These are phyloP conservation scores for Lipomyces oligophaga DNA, from an alignment of 805 yeast genomes.

Conservation along the genomic window DNA sequence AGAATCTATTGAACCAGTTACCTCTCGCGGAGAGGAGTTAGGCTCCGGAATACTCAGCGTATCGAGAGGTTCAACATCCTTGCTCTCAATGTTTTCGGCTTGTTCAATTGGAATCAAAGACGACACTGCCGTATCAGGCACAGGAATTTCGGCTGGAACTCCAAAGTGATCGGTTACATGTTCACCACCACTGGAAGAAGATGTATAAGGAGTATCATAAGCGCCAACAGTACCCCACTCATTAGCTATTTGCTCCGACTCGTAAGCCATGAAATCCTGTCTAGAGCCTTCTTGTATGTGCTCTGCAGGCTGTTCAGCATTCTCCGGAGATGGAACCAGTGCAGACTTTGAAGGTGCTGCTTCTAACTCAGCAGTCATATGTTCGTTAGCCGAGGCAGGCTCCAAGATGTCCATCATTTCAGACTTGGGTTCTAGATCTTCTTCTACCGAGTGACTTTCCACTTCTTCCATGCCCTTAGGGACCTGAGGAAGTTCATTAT, in stretches of 20 bases:
- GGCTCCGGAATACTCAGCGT: no score
- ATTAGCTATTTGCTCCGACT: slow-evolving; percentile 5
- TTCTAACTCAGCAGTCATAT: slow-evolving; percentile 5
- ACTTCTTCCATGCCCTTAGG: slow-evolving; percentile 1
- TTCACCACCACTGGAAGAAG: no score
- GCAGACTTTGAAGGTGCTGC: slow-evolving; percentile 3
- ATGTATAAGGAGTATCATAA: no score
- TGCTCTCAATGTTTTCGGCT: no score
- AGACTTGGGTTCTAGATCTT: neutral
- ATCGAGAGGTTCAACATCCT: no score
- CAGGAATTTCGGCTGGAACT: no score
- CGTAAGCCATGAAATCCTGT: neutral
- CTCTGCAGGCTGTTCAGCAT: neutral
- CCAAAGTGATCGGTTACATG: no score
- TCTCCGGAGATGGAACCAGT: neutral
- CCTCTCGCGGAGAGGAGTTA: no score
- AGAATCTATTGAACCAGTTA: no score
- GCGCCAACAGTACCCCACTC: slow-evolving; percentile 11
- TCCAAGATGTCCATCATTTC: neutral
- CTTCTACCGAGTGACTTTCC: neutral
- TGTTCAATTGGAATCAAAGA: no score
- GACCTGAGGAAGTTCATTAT: no score
- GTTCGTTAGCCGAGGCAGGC: neutral
- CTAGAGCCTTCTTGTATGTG: neutral
- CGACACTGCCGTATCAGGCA: no score